phyloP scores from a whole-genome alignment of 1,284 basidiomycete species.

The Gymnopus androsaceus region DNA sequence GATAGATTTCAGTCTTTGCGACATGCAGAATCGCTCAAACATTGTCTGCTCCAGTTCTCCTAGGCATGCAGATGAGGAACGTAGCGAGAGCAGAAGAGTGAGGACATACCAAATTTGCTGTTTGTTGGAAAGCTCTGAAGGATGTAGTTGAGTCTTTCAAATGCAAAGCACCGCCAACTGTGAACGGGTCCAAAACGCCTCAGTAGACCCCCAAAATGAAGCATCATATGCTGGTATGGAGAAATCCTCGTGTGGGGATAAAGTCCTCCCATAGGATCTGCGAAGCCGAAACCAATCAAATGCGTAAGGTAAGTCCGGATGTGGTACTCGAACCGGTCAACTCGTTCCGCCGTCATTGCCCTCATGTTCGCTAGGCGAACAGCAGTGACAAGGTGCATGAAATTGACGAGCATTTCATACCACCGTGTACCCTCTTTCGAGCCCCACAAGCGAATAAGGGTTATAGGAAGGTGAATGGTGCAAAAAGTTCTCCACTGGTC shows the following conservation, averaged over 20 bases:
- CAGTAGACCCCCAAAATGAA: constrained; percentile 33
- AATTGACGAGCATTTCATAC: constrained; percentile 36
- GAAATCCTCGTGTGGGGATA: constrained; percentile 31
- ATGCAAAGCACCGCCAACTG: constrained; percentile 38
- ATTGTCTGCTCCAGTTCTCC: constrained; percentile 33
- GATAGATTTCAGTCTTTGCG: constrained; percentile 23
- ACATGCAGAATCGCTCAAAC: constrained; percentile 26
- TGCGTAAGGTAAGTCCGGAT: constrained; percentile 33
- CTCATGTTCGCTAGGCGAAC: constrained; percentile 31
- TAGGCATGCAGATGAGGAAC: constrained; percentile 4
- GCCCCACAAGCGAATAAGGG: constrained; percentile 38
- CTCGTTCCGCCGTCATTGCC: constrained; percentile 20
- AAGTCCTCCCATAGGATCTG: constrained; percentile 24
- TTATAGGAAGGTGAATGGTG: constrained; percentile 32
- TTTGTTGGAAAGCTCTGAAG: constrained; percentile 35
- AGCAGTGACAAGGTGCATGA: constrained; percentile 38
- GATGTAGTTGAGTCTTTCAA: constrained; percentile 37
- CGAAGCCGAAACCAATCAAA: neutral
- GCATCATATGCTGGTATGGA: constrained; percentile 41
- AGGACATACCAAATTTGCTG: constrained; percentile 29
- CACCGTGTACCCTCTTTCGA: constrained; percentile 22
- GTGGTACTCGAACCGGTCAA: constrained; percentile 26
- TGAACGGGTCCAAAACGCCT: constrained; percentile 36
- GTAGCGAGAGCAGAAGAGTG: neutral
- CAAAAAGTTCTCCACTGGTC: constrained; percentile 39